phyloP scores from a whole-genome alignment of 2,329 filamentous ascomycete species.

The Penicillium decumbens region DNA sequence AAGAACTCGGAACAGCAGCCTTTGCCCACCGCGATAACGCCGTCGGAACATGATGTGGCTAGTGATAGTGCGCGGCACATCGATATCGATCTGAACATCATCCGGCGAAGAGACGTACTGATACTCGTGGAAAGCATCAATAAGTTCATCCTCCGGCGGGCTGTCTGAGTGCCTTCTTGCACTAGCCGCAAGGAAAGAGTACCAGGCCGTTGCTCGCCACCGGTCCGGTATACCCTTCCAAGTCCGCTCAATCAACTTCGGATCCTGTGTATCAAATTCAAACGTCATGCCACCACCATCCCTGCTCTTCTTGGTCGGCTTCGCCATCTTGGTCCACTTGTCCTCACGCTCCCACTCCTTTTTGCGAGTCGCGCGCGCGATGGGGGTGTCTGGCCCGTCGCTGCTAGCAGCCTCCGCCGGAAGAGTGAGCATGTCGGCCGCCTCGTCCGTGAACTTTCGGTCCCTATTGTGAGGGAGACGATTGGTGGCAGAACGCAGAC shows the following conservation, averaged over 20 bases:
- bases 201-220: slow-evolving; percentile 92
- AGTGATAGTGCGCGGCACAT: slow-evolving; percentile 91
- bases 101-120: slow-evolving; percentile 74
- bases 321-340: slow-evolving; percentile 66
- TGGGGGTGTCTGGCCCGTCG: slow-evolving; percentile 46
- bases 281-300: slow-evolving; percentile 60
- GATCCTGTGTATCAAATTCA: slow-evolving; percentile 74
- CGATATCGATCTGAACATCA: slow-evolving; percentile 94
- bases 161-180: slow-evolving; percentile 61
- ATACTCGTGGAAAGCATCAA: slow-evolving; percentile 66
- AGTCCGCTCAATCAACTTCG: slow-evolving; percentile 83
- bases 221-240: slow-evolving; percentile 98
- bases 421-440: slow-evolving; percentile 61
- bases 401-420: slow-evolving; percentile 48
- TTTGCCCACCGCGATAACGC: slow-evolving; percentile 86
- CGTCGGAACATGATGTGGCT: slow-evolving; percentile 95
- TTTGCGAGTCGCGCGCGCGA: slow-evolving; percentile 49
- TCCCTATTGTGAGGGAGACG: slow-evolving; percentile 51
- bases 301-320: slow-evolving; percentile 41
- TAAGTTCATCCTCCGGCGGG: slow-evolving; percentile 65
- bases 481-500: slow-evolving; percentile 52
- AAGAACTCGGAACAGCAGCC: slow-evolving; percentile 84
- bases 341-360: slow-evolving; percentile 60
- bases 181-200: slow-evolving; percentile 78
- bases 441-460: slow-evolving; percentile 54